Conservation (phyloP, 768 basidiomycete genomes). For the Clitopilus passeckerianus region DNA sequence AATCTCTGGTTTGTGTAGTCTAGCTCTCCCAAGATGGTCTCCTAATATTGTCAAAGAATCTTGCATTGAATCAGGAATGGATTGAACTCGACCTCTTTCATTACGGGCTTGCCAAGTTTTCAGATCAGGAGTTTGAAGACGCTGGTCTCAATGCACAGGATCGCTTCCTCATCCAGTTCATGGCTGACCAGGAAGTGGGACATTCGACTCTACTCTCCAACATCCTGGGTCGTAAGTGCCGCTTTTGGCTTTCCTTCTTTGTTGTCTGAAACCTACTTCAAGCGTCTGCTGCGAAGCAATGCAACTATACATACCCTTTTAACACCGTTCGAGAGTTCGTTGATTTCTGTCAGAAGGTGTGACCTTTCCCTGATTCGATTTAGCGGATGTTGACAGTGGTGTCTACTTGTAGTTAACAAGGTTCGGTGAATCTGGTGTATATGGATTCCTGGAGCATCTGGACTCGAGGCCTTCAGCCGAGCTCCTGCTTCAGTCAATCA, state of each 20-base stretch:
- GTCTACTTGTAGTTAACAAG: slow-evolving; percentile 30
- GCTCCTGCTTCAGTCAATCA: slow-evolving; percentile 7
- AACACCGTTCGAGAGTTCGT: slow-evolving; percentile 52
- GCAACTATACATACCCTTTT: slow-evolving; percentile 54
- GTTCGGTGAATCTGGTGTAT: slow-evolving; percentile 36
- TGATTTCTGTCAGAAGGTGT: slow-evolving; percentile 52
- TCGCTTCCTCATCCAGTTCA: slow-evolving; percentile 51
- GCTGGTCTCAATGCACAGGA: slow-evolving; percentile 51
- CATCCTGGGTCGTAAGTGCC: slow-evolving; percentile 35
- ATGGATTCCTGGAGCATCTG: slow-evolving; percentile 8
- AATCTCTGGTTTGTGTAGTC: slow-evolving; percentile 32
- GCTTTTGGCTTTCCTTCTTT: background rate
- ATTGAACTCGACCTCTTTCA: slow-evolving; percentile 61
- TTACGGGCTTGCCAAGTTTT: slow-evolving; percentile 49
- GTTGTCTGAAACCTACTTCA: slow-evolving; percentile 1
- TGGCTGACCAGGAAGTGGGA: slow-evolving; percentile 61
- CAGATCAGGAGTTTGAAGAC: slow-evolving; percentile 47
- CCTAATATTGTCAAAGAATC: slow-evolving; percentile 24
- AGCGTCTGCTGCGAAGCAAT: slow-evolving; percentile 45
- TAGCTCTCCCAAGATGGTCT: background rate
- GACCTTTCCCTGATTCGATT: background rate
- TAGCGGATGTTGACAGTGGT: background rate
- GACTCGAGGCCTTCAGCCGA: slow-evolving; percentile 8
- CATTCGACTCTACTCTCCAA: slow-evolving; percentile 52
- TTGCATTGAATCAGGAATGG: slow-evolving; percentile 60